Base-by-base conservation (phyloP, 768 basidiomycete genomes). In the Boletus fagicola region DNA sequence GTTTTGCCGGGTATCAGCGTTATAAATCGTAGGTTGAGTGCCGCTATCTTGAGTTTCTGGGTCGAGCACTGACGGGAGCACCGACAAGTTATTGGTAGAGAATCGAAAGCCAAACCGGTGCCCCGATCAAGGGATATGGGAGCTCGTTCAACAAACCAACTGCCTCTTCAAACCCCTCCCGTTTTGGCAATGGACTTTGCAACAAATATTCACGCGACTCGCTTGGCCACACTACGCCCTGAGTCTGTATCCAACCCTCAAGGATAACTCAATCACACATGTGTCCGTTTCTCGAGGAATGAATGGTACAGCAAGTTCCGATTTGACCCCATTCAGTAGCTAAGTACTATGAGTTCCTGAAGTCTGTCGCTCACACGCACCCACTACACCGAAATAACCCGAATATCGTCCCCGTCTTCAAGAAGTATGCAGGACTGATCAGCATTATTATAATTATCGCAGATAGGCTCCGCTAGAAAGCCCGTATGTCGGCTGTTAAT, bases 141-240 rank as follows among this genome's bases (percentile, higher is more conserved):
- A 26, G 22, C 38, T 31, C 30, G 45, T 38, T 40, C 43, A 59
- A 62, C 49, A 56, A 61, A 59, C 35, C 42, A 53, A 53, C 48
- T 15, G 50, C 40, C 51, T 26, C 42, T 45, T 40, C 58, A 31
- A 50, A 54, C 46, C 4, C 39, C 9, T 47, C 60, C 61, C 46
- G 43, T 61, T 64, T 57, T 61, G 55, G 63, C 12, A 64, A 53
- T 33, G 4, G 36, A 39, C 49, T n/a, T 40, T 46, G 45, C 16
- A 47, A 11, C 13, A 33, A 12, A 12, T 12, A 35, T 13, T 13
- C 33, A 35, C 35, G 33, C 33, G 33, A 31, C 31, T 31, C 11
- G 31, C 33, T 13, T 33, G 33, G 33, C 39, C n/a, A n/a, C n/a
- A 7, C 40, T 22, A 40, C 8, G n/a, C 9, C 1, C 16, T 18